phyloP scores from a whole-genome alignment of 176 grass and related monocot genomes.

The Rhipidocladum racemiflorum region DNA sequence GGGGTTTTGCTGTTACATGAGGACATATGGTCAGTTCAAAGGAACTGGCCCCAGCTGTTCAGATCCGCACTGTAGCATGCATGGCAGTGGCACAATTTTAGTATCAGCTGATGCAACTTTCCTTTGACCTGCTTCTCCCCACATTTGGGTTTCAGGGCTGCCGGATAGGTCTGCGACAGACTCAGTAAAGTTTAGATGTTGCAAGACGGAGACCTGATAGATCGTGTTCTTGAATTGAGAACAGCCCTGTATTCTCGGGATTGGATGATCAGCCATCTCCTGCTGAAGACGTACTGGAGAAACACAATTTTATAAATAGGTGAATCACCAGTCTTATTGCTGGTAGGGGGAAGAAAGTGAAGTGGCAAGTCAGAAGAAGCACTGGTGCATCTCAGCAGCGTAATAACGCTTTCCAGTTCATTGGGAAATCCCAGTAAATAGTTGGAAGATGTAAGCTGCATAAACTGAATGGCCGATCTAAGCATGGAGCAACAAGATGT shows the following conservation, averaged over 20 bases:
- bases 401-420: neutral
- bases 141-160: slow-evolving; percentile 4
- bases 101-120: neutral
- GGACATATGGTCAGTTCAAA: neutral
- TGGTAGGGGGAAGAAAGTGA: neutral
- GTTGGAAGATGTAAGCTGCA: neutral
- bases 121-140: neutral
- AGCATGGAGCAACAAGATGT: neutral
- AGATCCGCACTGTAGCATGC: neutral
- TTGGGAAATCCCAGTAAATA: neutral
- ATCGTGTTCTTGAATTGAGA: neutral
- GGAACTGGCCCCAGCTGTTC: neutral
- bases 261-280: neutral
- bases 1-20: slow-evolving; percentile 6
- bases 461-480: neutral
- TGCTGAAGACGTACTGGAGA: neutral
- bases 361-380: neutral
- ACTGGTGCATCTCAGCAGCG: neutral
- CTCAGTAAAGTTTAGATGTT: neutral
- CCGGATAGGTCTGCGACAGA: neutral
- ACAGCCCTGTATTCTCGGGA: neutral
- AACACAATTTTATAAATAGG: neutral
- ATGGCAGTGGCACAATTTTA: neutral
- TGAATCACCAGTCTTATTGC: neutral
- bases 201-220: neutral